Base-by-base conservation (phyloP, 2,329 filamentous ascomycete species). In the Chaetomium sp. region DNA sequence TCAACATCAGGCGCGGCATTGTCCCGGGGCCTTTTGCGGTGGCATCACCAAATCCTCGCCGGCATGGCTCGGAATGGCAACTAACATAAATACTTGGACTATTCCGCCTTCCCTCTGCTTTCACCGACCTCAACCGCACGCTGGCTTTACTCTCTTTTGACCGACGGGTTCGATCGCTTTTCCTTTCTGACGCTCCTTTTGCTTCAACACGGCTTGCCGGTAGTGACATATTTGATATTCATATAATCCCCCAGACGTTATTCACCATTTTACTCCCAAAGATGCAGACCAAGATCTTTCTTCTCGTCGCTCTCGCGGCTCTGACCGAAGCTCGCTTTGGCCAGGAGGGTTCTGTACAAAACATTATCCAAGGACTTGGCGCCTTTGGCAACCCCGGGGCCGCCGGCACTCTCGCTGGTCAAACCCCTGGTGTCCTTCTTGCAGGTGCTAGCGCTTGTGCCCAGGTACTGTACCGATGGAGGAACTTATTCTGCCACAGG, bases 401-500 rank as follows among this genome's bases (percentile, higher is more conserved):
- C 60, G 84, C 85, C 48, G 77, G 76, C 41, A 87, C 84, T 45
- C 79, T 88, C 55, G 80, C 82, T 43, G 85, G 85, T 52, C 72
- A 72, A 12, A 79, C 84, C 35, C 80, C 86, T 47, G 74, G 79
- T 38, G 79, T 82, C 55, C 78, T 89, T 7, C 76, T 88, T 19
- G 85, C 77, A 33, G 84, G 75, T 43, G 80, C 85, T 58, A 81
- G 84, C 69, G 80, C 86, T 38, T 89, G 86, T 63, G 81, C 73
- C 60, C 87, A 85, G 73, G 76, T 79, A 69, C 38, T 6, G 6
- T 19, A 32, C 19, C 11, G 8, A 35, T 19, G 33, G 19, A 3
- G 27, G 14, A 9, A 8, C n/a, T 32, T 40, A 12, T 38, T 41
- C 6, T 19, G 7, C 19, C 19, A 27, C 19, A 27, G 19, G 2